Conservation (phyloP, 2,329 filamentous ascomycete species). For the Colletotrichum sp. region DNA sequence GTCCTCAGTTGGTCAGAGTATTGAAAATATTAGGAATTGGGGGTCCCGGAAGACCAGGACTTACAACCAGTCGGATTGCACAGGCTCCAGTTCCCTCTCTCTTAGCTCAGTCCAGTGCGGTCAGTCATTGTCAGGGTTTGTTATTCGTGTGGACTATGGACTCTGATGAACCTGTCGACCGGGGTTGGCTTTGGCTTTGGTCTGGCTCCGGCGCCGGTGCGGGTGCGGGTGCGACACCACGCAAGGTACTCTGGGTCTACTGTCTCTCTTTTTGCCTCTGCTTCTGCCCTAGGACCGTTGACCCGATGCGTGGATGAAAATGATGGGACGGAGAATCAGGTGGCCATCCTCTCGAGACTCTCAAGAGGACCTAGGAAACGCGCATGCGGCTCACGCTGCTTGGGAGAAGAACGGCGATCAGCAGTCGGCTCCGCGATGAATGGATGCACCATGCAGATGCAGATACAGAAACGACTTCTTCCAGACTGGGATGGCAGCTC, state of each 20-base stretch:
- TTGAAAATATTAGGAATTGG: neutral
- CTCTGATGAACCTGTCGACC: neutral
- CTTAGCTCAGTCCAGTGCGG: neutral
- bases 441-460: neutral
- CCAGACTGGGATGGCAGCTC: neutral
- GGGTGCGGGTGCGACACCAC: neutral
- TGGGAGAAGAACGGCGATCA: neutral
- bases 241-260: neutral
- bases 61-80: neutral
- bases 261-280: neutral
- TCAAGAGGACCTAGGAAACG: neutral
- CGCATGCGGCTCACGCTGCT: neutral
- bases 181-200: constrained; percentile 2
- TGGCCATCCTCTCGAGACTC: neutral
- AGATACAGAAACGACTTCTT: neutral
- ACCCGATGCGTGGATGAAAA: neutral
- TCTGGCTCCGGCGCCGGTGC: neutral
- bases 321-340: neutral
- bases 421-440: neutral
- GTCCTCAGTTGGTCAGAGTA: neutral
- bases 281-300: neutral
- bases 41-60: neutral
- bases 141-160: neutral
- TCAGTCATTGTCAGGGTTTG: neutral
- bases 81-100: neutral